phyloP scores from a whole-genome alignment of 805 yeast genomes.

The Kockiozyma suomiensis region DNA sequence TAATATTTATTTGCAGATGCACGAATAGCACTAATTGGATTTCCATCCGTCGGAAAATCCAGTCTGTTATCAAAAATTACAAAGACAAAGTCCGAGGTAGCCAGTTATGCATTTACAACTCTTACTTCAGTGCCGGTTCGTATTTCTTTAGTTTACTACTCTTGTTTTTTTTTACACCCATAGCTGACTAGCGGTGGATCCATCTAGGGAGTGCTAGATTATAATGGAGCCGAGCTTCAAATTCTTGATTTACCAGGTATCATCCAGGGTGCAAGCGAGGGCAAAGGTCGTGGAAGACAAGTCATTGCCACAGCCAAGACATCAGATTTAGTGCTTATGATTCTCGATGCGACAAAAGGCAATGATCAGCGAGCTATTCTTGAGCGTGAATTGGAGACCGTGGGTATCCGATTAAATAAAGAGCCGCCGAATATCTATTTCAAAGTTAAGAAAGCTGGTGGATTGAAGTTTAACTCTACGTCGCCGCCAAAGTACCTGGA shows the following conservation, averaged over 20 bases:
- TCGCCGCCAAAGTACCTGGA: conserved; percentile 80
- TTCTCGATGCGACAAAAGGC: conserved; percentile 92
- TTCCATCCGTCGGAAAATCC: conserved; percentile 97
- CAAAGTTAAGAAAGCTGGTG: conserved; percentile 84
- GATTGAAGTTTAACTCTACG: conserved; percentile 78
- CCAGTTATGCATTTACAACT: conserved; percentile 93
- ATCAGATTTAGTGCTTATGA: conserved; percentile 89
- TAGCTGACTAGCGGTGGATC: no score
- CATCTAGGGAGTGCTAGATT: conserved; percentile 75
- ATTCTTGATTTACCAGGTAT: conserved; percentile 98
- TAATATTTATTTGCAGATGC: conserved; percentile 61
- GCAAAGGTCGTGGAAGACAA: conserved; percentile 97
- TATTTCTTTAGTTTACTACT: no score
- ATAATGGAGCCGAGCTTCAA: conserved; percentile 96
- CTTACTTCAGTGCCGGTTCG: conserved; percentile 81
- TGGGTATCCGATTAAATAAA: conserved; percentile 88
- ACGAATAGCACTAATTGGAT: conserved; percentile 90
- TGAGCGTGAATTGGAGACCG: conserved; percentile 87
- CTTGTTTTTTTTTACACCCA: no score
- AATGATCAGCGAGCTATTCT: conserved; percentile 83
- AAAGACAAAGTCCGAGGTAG: conserved; percentile 91
- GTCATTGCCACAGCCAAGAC: conserved; percentile 94
- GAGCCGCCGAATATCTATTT: conserved; percentile 76
- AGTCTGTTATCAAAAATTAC: conserved; percentile 87
- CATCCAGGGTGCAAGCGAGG: conserved; percentile 93